Conservation (phyloP, 1,139 yeast species). For the Lodderomyces oxycetoniae region DNA sequence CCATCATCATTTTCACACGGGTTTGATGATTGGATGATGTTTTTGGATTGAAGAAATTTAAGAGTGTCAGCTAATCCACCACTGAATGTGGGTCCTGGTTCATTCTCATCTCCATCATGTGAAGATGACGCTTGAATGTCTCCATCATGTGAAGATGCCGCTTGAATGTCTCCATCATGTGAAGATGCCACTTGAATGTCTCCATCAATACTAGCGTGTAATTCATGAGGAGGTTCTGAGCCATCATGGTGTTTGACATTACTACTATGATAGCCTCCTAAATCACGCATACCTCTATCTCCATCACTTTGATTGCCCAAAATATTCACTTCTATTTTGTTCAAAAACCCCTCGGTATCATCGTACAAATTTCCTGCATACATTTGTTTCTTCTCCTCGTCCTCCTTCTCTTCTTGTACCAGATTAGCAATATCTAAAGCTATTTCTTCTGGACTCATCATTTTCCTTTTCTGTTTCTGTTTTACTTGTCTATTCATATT, state of each 20-base stretch:
- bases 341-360: constrained; percentile 57
- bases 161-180: constrained; percentile 6
- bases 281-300: no score
- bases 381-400: constrained; percentile 27
- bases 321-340: constrained; percentile 21
- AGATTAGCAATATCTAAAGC: constrained; percentile 40
- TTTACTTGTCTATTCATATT: constrained; percentile 36
- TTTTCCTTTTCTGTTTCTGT: constrained; percentile 12
- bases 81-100: constrained; percentile 22
- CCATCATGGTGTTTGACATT: no score
- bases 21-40: constrained; percentile 24
- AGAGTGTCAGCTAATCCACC: constrained; percentile 59
- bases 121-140: no score
- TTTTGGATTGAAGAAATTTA: constrained; percentile 45
- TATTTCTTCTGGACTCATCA: constrained; percentile 41
- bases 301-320: constrained; percentile 6
- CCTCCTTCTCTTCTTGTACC: constrained; percentile 27
- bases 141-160: no score
- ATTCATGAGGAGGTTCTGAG: no score
- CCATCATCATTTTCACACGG: constrained; percentile 15
- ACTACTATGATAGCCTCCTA: no score
- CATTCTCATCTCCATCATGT: constrained; percentile 5
- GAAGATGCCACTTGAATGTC: no score
- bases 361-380: constrained; percentile 18
- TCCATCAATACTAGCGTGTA: neutral